phyloP scores from a whole-genome alignment of 2,329 filamentous ascomycete species.

The Colletotrichum neosansevieriae region DNA sequence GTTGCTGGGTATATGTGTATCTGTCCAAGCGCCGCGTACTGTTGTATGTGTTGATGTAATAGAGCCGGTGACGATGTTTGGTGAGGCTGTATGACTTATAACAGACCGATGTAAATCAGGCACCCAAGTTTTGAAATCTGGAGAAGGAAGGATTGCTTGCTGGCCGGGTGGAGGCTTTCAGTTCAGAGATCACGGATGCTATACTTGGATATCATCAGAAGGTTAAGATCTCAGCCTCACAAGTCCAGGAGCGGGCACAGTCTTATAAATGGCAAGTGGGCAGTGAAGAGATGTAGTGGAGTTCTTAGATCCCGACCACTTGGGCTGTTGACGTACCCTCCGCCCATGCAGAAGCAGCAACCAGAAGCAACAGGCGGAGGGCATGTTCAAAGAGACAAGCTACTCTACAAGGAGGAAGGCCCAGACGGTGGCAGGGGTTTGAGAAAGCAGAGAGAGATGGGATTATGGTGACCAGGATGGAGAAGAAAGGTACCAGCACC shows the following conservation, averaged over 20 bases:
- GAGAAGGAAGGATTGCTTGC: constrained; percentile 39
- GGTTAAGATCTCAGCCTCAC: constrained; percentile 43
- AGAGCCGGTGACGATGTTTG: constrained; percentile 34
- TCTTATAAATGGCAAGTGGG: constrained; percentile 42
- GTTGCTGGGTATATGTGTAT: constrained; percentile 16
- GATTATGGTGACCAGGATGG: constrained; percentile 30
- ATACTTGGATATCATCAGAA: constrained; percentile 43
- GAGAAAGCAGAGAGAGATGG: constrained; percentile 32
- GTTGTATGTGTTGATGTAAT: constrained; percentile 24
- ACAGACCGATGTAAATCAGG: constrained; percentile 34
- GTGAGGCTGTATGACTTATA: constrained; percentile 37
- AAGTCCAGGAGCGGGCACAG: constrained; percentile 40
- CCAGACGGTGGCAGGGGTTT: constrained; percentile 37
- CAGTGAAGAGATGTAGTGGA: constrained; percentile 40
- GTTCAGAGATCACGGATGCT: constrained; percentile 40
- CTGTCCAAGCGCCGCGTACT: constrained; percentile 30
- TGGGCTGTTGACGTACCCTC: constrained; percentile 31
- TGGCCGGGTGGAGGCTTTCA: constrained; percentile 37
- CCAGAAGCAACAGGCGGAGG: constrained; percentile 18
- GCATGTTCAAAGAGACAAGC: constrained; percentile 37
- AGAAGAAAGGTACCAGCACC: constrained; percentile 34
- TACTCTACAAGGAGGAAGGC: constrained; percentile 38
- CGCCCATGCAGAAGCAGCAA: constrained; percentile 9
- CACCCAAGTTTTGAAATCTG: constrained; percentile 29
- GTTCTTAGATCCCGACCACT: constrained; percentile 33